Base-by-base conservation (phyloP, 441 rosid genomes). In the Capsella rubella region DNA sequence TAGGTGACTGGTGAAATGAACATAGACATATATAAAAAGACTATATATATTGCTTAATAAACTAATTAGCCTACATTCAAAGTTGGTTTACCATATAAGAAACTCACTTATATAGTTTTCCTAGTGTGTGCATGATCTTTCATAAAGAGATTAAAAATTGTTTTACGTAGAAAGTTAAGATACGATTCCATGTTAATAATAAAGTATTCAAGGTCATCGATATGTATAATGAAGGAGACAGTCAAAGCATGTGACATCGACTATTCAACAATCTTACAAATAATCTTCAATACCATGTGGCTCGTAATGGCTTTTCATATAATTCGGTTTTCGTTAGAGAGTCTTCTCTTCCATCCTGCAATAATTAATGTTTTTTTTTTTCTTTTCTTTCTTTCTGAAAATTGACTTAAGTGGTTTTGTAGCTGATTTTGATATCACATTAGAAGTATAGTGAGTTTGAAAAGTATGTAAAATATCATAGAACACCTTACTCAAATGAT, bases 191-290 rank as follows among this genome's bases (percentile, higher is more conserved):
- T 9, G 37, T 39, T 49, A 55, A 40, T 54, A 69, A 53, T 69
- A 29, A 63, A 70, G 40, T 18, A 71, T 4, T 15, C 25, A 15
- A 68, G 9, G 74, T 75, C 25, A 21, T 21, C 64, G 74, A 54
- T 53, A 63, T 54, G 45, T 69, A 49, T 76, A 47, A 56, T 32
- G 75, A 64, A 70, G 61, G 75, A 39, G 67, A 39, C 71, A 49
- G 79, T 76, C 80, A 65, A 71, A 77, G 72, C 80, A 71, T 77
- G 75, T 76, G 79, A 64, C 71, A 57, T 70, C 79, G 60, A 76
- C 60, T 64, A 76, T 76, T 76, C 80, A 76, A 64, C 62, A 34
- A 21, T 57, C 42, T 21, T 39, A 70, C 43, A 76, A 51, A 51
- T 39, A 21, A 45, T 40, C 66, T 64, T 18, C 60, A 37, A 56